Evolutionary conservation across 1,284 basidiomycete genomes (phyloP), one percentile per base, ranked within the genome.

Genomic region (Termitomyces sp.): DNA sequence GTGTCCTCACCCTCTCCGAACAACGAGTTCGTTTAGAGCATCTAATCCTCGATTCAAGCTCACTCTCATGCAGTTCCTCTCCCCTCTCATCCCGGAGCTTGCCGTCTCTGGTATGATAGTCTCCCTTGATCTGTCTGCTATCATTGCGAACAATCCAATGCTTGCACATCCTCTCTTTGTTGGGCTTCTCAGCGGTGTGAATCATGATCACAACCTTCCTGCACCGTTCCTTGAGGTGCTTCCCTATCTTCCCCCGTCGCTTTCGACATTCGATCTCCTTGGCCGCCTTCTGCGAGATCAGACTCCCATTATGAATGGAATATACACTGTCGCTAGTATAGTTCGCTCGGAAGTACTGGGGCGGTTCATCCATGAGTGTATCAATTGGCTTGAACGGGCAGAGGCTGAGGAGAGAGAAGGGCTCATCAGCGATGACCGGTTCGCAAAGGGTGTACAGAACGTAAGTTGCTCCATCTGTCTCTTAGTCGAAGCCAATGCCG

Each of bases 251-350:
- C 84, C 88, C 5, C 87, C 87, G 0, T 81, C 80, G 0, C 70
- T 90, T 30, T 75, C 84, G n/a, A 82, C 84, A 3, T 87, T 90
- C 61, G 86, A 90, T 64, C 70, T 90, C 26, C 70, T 89, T 39
- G 85, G 83, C 10, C 77, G 81, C 10, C 70, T 90, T 3, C 69
- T 90, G 17, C 77, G 80, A 54, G 85, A 88, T 62, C 68, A 75
- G 33, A 82, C 83, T 0, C 65, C 70, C 31, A 67, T 81, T 53
- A 56, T 54, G 44, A 53, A 67, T 63, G 54, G 67, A 64, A n/a
- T 65, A 50, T 81, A 77, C 13, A 84, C 84, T 2, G 72, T 90
- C 48, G 82, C 81, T 1, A 83, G 83, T 58, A 69, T 88, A 13
- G 75, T 88, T 13, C 73, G 81, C 15, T 68, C 69, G 15, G 85